phyloP scores from a whole-genome alignment of 352 stramenopile species.

The Paralagenidium karlingii region DNA sequence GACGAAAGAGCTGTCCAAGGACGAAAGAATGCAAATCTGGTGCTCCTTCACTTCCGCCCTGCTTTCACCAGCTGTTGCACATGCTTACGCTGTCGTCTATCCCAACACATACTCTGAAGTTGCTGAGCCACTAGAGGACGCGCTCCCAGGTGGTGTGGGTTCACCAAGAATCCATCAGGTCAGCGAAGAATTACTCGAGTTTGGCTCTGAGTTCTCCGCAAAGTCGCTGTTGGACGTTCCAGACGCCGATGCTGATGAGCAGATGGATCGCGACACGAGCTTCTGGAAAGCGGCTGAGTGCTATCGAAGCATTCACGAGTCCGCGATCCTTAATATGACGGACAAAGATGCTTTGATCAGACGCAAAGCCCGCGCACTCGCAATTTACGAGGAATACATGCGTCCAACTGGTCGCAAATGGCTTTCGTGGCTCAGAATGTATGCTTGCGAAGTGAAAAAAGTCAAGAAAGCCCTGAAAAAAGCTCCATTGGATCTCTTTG shows the following conservation, averaged over 20 bases:
- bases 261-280: constrained; percentile 19
- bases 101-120: too few relatives aligned
- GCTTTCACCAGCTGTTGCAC: too few relatives aligned
- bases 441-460: constrained; percentile 19
- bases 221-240: too few relatives aligned
- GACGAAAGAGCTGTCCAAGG: too few relatives aligned
- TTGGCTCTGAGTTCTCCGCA: too few relatives aligned
- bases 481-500: constrained; percentile 26
- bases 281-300: constrained; percentile 62
- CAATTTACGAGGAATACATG: constrained; percentile 39
- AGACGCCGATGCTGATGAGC: neutral
- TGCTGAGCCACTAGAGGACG: too few relatives aligned
- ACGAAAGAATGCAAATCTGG: too few relatives aligned
- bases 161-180: too few relatives aligned
- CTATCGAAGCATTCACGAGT: constrained; percentile 27
- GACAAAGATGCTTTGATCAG: constrained; percentile 15
- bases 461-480: constrained; percentile 14
- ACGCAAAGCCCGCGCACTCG: constrained; percentile 19
- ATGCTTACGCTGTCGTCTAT: too few relatives aligned
- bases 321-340: constrained; percentile 20
- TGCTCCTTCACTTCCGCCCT: too few relatives aligned
- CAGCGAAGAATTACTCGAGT: too few relatives aligned
- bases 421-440: constrained; percentile 37
- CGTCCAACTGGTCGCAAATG: constrained; percentile 2
- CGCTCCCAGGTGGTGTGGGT: too few relatives aligned